A percentile compares a stretch with the other conserved stretches of the same genome.
Conservation (phyloP, 2,329 filamentous ascomycete species). For the Talaromyces pinophilus region DNA sequence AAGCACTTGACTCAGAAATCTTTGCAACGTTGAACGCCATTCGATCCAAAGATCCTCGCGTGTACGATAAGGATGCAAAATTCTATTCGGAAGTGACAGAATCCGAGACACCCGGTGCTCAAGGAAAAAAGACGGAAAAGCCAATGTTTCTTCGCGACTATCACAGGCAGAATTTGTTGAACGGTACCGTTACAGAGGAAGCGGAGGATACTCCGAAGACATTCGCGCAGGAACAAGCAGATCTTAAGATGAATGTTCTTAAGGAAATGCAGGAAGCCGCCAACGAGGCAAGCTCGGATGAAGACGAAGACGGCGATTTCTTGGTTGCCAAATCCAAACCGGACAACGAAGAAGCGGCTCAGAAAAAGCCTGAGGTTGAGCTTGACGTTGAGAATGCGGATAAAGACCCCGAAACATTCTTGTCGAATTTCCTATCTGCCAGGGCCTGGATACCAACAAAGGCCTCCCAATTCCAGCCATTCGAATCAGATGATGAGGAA, state of each 20-base stretch:
- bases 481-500: conserved; percentile 89
- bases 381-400: conserved; percentile 74
- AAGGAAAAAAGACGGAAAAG: conserved; percentile 68
- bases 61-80: conserved; percentile 77
- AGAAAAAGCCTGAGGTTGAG: conserved; percentile 54
- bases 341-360: conserved; percentile 23
- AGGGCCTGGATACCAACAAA: conserved; percentile 81
- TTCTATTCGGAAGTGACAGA: conserved; percentile 73
- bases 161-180: conserved; percentile 84
- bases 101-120: conserved; percentile 36
- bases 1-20: conserved; percentile 82
- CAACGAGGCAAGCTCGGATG: conserved; percentile 51
- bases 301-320: conserved; percentile 69
- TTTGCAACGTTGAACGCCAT: conserved; percentile 84
- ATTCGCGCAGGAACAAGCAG: conserved; percentile 85
- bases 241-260: conserved; percentile 74
- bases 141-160: conserved; percentile 86
- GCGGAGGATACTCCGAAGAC: conserved; percentile 62
- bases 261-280: conserved; percentile 73
- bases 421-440: conserved; percentile 94
- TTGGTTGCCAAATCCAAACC: conserved; percentile 68
- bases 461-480: conserved; percentile 69
- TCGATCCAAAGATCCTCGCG: conserved; percentile 81
- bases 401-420: conserved; percentile 83
- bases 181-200: conserved; percentile 65